Conservation (phyloP, 78 protist genomes). For the Diacronema lutheri region DNA sequence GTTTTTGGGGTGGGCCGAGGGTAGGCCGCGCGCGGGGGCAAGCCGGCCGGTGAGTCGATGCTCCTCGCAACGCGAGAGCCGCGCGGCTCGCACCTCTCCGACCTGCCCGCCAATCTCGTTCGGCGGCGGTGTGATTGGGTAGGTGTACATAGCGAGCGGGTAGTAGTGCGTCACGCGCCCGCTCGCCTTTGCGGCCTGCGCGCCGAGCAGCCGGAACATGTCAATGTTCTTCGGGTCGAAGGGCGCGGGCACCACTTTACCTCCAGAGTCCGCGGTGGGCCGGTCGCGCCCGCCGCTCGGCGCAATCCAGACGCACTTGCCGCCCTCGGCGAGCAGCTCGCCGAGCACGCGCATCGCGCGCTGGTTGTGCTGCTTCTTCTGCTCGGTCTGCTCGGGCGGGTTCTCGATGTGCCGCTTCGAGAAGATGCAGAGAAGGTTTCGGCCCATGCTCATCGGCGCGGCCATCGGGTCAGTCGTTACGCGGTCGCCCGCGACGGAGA, state of each 20-base stretch:
- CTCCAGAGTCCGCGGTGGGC: no score
- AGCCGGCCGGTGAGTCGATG: no score
- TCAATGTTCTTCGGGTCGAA: not conserved
- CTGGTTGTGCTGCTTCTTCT: not conserved
- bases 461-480: constrained; percentile 3
- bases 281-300: constrained; percentile 19
- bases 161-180: not conserved
- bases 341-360: not conserved
- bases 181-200: not conserved
- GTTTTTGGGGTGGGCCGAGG: no score
- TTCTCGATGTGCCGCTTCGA: constrained; percentile 9
- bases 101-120: not conserved
- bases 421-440: not conserved
- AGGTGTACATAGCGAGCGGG: constrained; percentile 11
- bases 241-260: not conserved
- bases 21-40: no score
- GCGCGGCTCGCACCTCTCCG: not conserved
- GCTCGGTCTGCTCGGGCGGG: not conserved
- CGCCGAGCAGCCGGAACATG: constrained; percentile 5
- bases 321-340: not conserved
- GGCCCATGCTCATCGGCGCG: not conserved
- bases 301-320: not conserved
- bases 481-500: constrained; percentile 20
- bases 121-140: not conserved
- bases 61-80: no score